phyloP scores from a whole-genome alignment of 78 protist genomes.

The Anaeramoeba flamelloides region DNA sequence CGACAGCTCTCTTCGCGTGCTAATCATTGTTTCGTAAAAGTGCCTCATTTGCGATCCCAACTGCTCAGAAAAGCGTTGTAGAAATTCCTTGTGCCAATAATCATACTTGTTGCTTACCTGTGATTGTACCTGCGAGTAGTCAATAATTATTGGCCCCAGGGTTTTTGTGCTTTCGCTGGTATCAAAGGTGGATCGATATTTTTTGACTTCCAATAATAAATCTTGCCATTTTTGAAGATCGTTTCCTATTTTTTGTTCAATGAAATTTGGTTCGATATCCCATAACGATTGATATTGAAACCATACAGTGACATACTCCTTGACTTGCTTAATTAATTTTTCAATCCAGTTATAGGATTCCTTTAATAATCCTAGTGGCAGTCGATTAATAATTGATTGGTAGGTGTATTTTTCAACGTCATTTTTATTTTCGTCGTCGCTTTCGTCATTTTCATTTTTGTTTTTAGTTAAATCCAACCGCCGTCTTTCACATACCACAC shows the following conservation, averaged over 20 bases:
- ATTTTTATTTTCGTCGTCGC: conserved; percentile 5
- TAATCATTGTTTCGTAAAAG: conserved; percentile 17
- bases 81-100: conserved; percentile 57
- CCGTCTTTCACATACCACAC: conserved; percentile 26
- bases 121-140: conserved; percentile 64
- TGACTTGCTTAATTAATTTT: conserved; percentile 19
- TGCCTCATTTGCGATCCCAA: conserved; percentile 26
- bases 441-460: conserved; percentile 22
- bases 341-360: conserved; percentile 40
- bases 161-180: conserved; percentile 26
- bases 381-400: conserved; percentile 26
- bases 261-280: conserved; percentile 54
- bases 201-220: conserved; percentile 32
- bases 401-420: conserved; percentile 13
- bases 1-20: conserved; percentile 46
- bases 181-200: conserved; percentile 56
- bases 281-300: conserved; percentile 81
- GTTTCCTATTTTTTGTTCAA: conserved; percentile 40
- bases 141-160: conserved; percentile 58
- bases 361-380: conserved; percentile 26
- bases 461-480: too few relatives aligned
- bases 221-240: conserved; percentile 54
- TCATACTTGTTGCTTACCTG: conserved; percentile 65
- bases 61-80: conserved; percentile 35
- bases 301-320: conserved; percentile 52